phyloP scores from a whole-genome alignment of 768 basidiomycete species.

The Russula sp. region DNA sequence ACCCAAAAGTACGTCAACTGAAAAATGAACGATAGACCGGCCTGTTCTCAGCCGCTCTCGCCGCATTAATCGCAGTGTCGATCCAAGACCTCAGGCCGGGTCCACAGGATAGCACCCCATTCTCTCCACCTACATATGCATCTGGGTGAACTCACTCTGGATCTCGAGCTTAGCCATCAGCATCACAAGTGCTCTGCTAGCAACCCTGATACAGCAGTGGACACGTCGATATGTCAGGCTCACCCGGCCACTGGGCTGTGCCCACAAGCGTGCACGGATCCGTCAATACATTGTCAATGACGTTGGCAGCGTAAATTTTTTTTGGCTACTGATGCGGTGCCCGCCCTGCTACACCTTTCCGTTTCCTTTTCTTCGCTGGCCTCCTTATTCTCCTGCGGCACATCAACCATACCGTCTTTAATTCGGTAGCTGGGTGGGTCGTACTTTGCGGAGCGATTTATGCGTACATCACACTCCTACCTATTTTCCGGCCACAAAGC shows the following conservation, averaged over 20 bases:
- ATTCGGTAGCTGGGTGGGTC: too few species aligned
- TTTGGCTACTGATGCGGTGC: too few species aligned
- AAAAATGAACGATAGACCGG: background rate
- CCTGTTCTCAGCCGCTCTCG: background rate
- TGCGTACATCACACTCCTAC: too few species aligned
- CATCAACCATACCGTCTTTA: too few species aligned
- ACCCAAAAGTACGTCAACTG: background rate
- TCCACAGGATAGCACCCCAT: background rate
- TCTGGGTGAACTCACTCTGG: constrained; percentile 7
- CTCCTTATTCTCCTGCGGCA: too few species aligned
- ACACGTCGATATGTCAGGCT: background rate
- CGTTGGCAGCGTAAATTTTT: background rate
- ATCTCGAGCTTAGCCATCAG: constrained; percentile 3
- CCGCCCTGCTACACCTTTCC: too few species aligned
- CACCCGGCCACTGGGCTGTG: background rate
- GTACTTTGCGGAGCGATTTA: too few species aligned
- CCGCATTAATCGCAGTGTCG: background rate
- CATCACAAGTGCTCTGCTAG: background rate
- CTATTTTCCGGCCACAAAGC: too few species aligned
- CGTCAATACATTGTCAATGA: background rate
- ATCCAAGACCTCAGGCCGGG: background rate
- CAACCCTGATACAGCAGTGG: constrained; percentile 1
- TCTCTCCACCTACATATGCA: background rate
- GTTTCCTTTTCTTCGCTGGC: too few species aligned
- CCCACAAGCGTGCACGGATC: constrained; percentile 4